A percentile compares a stretch with the other conserved stretches of the same genome.
Evolutionary conservation across 495 filamentous ascomycete genomes (phyloP).

Genomic region (Pseudomonodictys pantanalensis): DNA sequence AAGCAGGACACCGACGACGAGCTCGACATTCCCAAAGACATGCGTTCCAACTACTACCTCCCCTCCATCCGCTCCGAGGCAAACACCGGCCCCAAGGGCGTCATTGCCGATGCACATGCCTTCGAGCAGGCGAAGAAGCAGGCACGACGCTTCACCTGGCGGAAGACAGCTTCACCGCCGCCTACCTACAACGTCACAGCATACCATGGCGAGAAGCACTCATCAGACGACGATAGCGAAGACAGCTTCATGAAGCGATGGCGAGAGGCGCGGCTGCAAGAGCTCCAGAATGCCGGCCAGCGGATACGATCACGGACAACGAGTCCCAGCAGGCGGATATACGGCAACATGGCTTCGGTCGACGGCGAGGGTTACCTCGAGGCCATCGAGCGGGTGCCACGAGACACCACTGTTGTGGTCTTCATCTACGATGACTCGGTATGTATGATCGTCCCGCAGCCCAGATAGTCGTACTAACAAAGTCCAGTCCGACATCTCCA

Average conservation of each 20-base stretch:
- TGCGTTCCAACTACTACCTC: slow-evolving; percentile 59
- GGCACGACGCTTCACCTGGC: slow-evolving; percentile 38
- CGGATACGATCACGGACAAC: slow-evolving; percentile 53
- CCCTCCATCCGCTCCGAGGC: slow-evolving; percentile 51
- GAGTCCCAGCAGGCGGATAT: slow-evolving; percentile 71
- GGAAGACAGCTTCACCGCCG: slow-evolving; percentile 34
- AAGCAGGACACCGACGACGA: slow-evolving; percentile 53
- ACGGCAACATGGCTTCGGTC: slow-evolving; percentile 74
- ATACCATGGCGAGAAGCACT: slow-evolving; percentile 52
- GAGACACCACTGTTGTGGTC: slow-evolving; percentile 87
- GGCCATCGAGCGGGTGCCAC: slow-evolving; percentile 82
- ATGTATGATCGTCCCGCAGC: slow-evolving; percentile 36
- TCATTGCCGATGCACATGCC: slow-evolving; percentile 90
- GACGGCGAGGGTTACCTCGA: slow-evolving; percentile 91
- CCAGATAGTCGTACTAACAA: slow-evolving; percentile 25
- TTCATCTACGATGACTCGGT: slow-evolving; percentile 91
- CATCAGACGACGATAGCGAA: slow-evolving; percentile 61
- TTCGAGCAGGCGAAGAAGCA: slow-evolving; percentile 78
- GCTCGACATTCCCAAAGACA: slow-evolving; percentile 54
- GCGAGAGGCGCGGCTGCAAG: slow-evolving; percentile 72
- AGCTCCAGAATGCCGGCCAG: slow-evolving; percentile 57
- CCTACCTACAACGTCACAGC: slow-evolving; percentile 10
- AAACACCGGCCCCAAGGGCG: slow-evolving; percentile 96
- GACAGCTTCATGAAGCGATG: slow-evolving; percentile 80
- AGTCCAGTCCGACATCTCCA: slow-evolving; percentile 67